A percentile compares a stretch with the other conserved stretches of the same genome.
Evolutionary conservation across 257 asterid species (phyloP).

Genomic region (Solanum dulcamara): DNA sequence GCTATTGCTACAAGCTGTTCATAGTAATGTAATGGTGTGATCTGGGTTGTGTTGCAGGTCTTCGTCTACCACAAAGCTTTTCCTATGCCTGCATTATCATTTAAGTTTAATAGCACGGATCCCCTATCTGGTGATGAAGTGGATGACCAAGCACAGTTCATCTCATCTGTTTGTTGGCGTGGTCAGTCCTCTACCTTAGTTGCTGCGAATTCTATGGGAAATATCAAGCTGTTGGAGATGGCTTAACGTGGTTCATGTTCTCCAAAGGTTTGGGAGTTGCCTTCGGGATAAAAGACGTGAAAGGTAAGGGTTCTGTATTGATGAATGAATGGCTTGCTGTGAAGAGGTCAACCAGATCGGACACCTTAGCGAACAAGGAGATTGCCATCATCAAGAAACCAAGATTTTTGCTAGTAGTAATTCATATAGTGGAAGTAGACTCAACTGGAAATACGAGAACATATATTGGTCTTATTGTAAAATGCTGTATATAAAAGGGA

Average conservation of each 20-base stretch:
- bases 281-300: neutral
- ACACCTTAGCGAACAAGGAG: neutral
- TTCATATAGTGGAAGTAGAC: neutral
- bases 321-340: neutral
- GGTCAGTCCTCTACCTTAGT: conserved; percentile 80
- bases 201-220: conserved; percentile 94
- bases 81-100: conserved; percentile 77
- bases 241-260: conserved; percentile 25
- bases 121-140: conserved; percentile 61
- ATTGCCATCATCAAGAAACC: neutral
- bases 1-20: neutral
- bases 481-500: conserved; percentile 15
- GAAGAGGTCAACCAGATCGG: neutral
- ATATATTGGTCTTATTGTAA: neutral
- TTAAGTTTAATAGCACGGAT: conserved; percentile 54
- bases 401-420: conserved; percentile 8
- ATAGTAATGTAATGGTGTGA: neutral
- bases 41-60: conserved; percentile 34
- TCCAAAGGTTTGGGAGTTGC: neutral
- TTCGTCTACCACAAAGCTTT: conserved; percentile 82
- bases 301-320: neutral
- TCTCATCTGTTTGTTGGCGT: conserved; percentile 94
- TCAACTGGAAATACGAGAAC: conserved; percentile 5
- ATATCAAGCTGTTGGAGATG: conserved; percentile 87
- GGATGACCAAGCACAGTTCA: conserved; percentile 71